Percentiles rank a stretch among this genome's conserved stretches.
phyloP scores from a whole-genome alignment of 140 eudicot species.

The Erigeron philadelphicus region DNA sequence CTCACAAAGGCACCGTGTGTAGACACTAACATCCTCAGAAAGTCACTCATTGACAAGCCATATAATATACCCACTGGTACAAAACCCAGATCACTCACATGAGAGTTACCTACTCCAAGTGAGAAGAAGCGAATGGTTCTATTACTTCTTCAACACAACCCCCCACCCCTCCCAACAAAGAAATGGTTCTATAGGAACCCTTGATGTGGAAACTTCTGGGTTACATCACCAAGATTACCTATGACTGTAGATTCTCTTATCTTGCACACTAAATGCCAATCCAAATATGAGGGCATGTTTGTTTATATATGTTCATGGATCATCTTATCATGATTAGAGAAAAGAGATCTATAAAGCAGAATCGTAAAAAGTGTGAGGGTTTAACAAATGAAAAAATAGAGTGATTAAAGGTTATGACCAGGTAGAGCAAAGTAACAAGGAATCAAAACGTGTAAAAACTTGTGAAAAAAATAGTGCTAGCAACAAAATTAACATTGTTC shows the following conservation, averaged over 20 bases:
- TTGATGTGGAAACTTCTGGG: neutral
- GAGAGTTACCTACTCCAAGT: no score
- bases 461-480: neutral
- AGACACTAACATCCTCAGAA: neutral
- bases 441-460: neutral
- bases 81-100: neutral
- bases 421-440: neutral
- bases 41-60: neutral
- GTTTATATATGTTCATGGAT: constrained; percentile 7
- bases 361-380: neutral
- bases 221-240: neutral
- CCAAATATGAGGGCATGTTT: constrained; percentile 1
- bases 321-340: neutral
- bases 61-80: neutral
- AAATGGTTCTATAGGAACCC: neutral
- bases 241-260: constrained; percentile 6
- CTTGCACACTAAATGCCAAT: constrained; percentile 1
- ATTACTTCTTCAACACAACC: neutral
- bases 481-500: constrained; percentile 5
- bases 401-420: neutral
- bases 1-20: neutral
- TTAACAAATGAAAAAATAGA: neutral
- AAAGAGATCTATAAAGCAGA: constrained; percentile 6
- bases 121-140: neutral
- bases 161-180: no score